phyloP scores from a whole-genome alignment of 202 grass and related monocot species.

The Bolboschoenoplectus hybrid region DNA sequence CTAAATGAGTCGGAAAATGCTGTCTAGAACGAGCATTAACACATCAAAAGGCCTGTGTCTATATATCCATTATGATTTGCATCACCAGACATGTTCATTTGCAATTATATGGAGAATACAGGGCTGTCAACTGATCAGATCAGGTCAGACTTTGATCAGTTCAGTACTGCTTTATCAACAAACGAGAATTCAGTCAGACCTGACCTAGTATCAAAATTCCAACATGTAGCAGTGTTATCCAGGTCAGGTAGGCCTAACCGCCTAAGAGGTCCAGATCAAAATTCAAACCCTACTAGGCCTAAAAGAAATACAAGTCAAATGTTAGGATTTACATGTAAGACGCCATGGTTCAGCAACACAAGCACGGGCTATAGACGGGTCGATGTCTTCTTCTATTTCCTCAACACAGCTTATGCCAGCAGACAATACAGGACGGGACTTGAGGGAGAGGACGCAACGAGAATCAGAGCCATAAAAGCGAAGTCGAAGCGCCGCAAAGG shows the following conservation, averaged over 20 bases:
- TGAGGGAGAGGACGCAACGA: slow-evolving; percentile 70
- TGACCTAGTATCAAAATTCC: no score
- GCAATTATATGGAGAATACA: slow-evolving; percentile 4
- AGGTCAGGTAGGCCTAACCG: neutral
- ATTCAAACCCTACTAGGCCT: neutral
- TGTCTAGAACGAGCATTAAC: neutral
- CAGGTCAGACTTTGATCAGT: neutral
- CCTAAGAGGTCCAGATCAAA: neutral
- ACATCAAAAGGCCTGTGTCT: neutral
- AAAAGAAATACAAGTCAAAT: neutral
- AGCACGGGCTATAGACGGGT: slow-evolving; percentile 56
- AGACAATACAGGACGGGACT: slow-evolving; percentile 54
- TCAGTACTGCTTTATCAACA: neutral
- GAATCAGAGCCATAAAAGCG: slow-evolving; percentile 61
- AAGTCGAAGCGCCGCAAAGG: slow-evolving; percentile 62
- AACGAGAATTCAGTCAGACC: neutral
- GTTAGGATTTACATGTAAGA: slow-evolving; percentile 39
- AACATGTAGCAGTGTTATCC: neutral
- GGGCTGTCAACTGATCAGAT: neutral
- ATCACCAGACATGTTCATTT: neutral
- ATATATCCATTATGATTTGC: neutral
- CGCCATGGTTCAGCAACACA: slow-evolving; percentile 55
- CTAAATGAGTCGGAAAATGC: neutral
- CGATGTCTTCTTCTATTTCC: slow-evolving; percentile 74
- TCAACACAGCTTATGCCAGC: slow-evolving; percentile 74